Conservation (phyloP, 495 filamentous ascomycete genomes). For the Hypomontagnella submonticulosa region DNA sequence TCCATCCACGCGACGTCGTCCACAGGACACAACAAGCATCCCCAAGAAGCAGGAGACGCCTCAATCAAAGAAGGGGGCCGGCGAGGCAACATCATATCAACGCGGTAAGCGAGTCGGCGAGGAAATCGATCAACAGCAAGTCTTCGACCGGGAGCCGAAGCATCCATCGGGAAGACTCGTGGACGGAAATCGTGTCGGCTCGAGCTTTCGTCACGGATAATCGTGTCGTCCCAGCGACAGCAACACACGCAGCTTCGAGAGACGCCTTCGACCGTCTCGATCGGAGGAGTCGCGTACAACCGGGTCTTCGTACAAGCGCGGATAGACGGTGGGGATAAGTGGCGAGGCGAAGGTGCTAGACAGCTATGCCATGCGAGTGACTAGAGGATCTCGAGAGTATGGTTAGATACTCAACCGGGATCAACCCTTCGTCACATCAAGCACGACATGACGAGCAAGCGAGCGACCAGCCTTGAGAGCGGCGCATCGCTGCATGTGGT, state of each 20-base stretch:
- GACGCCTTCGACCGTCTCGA: constrained; percentile 29
- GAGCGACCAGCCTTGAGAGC: constrained; percentile 32
- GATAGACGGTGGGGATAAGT: constrained; percentile 8
- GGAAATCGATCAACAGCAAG: constrained; percentile 29
- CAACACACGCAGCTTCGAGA: constrained; percentile 32
- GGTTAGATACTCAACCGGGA: constrained; percentile 16
- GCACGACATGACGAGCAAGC: neutral
- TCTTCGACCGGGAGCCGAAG: constrained; percentile 22
- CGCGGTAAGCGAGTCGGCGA: constrained; percentile 38
- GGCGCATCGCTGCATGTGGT: constrained; percentile 9
- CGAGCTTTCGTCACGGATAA: constrained; percentile 17
- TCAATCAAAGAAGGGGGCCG: constrained; percentile 31
- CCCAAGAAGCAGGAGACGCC: constrained; percentile 27
- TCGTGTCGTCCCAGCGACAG: constrained; percentile 29
- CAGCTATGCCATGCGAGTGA: constrained; percentile 20
- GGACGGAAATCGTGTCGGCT: constrained; percentile 27
- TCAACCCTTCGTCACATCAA: constrained; percentile 27
- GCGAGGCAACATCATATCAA: constrained; percentile 14
- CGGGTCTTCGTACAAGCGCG: constrained; percentile 24
- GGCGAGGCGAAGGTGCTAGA: neutral
- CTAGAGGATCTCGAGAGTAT: constrained; percentile 22
- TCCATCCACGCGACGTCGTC: constrained; percentile 34
- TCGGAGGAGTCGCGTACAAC: constrained; percentile 36
- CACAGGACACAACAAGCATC: constrained; percentile 32
- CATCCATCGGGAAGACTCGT: constrained; percentile 10